Conservation (phyloP, 305 asterid genomes). For the Fraxinus nigra region DNA sequence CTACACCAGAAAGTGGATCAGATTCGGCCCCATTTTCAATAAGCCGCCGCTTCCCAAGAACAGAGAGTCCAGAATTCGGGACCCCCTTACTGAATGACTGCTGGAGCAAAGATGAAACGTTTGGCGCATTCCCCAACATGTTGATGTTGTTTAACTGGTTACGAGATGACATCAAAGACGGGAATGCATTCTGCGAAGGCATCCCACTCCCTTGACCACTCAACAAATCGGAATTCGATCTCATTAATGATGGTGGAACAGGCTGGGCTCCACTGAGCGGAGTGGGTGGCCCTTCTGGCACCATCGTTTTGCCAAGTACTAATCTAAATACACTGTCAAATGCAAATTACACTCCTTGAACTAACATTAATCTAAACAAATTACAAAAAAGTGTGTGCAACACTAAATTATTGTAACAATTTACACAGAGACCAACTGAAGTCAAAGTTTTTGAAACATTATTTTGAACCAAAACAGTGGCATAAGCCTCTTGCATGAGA, state of each 20-base stretch:
- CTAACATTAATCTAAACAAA: slow-evolving; percentile 48
- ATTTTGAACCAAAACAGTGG: slow-evolving; percentile 14
- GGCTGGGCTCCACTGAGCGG: slow-evolving; percentile 43
- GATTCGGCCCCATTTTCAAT: slow-evolving; percentile 67
- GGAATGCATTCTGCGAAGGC: slow-evolving; percentile 26
- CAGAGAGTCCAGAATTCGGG: slow-evolving; percentile 27
- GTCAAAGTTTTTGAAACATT: slow-evolving; percentile 24
- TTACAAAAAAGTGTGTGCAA: not conserved
- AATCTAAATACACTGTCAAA: slow-evolving; percentile 52
- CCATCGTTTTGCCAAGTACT: slow-evolving; percentile 33
- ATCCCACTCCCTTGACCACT: not conserved
- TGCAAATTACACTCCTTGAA: slow-evolving; percentile 23
- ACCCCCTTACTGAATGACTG: not conserved
- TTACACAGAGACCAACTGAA: slow-evolving; percentile 18
- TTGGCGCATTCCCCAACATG: slow-evolving; percentile 8
- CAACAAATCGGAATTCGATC: not conserved
- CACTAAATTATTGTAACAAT: not conserved
- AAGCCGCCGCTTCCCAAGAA: slow-evolving; percentile 60
- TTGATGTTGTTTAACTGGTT: not conserved
- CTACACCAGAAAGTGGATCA: slow-evolving; percentile 52
- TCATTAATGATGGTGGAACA: not conserved
- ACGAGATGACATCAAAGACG: slow-evolving; percentile 52
- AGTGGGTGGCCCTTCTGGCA: slow-evolving; percentile 63
- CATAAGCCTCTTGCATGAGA: slow-evolving; percentile 29
- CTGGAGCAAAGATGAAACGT: not conserved